Conservation (phyloP, 2,329 filamentous ascomycete genomes). For the Xylariomycetidae sp. region DNA sequence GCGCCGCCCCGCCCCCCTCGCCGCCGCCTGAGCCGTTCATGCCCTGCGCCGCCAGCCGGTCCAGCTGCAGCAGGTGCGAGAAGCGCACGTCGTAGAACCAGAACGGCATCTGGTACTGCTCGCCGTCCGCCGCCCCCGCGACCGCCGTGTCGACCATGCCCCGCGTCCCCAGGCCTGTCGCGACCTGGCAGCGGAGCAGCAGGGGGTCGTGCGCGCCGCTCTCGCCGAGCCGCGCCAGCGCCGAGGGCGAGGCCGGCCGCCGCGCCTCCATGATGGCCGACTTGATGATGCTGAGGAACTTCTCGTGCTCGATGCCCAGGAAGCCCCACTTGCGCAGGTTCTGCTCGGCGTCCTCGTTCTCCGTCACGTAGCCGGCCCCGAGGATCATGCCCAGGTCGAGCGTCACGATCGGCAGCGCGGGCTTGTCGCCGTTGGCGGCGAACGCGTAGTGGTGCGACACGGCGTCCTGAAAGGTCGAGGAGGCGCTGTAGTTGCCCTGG, state of each 20-base stretch:
- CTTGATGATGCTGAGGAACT: neutral
- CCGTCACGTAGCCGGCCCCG: constrained; percentile 23
- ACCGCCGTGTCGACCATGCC: constrained; percentile 18
- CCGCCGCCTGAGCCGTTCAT: constrained; percentile 11
- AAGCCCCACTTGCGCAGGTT: neutral
- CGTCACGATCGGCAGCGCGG: constrained; percentile 8
- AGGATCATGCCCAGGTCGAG: constrained; percentile 24
- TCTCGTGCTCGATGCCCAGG: neutral
- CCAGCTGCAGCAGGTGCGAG: constrained; percentile 18
- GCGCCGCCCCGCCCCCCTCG: constrained; percentile 6
- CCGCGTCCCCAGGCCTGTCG: neutral
- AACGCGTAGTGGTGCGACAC: constrained; percentile 22
- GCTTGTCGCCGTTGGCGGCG: constrained; percentile 3
- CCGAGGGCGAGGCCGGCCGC: neutral
- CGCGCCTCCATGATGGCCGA: neutral
- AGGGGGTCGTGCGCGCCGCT: no score
- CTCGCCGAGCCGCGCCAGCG: no score
- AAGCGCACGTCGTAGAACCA: constrained; percentile 26
- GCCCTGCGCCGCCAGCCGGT: constrained; percentile 9
- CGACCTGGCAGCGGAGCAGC: neutral
- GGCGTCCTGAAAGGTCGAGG: constrained; percentile 31
- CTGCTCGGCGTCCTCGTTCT: constrained; percentile 17
- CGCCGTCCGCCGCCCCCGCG: constrained; percentile 1
- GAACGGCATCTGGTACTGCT: constrained; percentile 20
- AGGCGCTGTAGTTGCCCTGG: constrained; percentile 33